Evolutionary conservation across 2,329 filamentous ascomycete species (phyloP), one percentile per base, ranked within the genome.

Genomic region (Pestalotiopsis sp.): DNA sequence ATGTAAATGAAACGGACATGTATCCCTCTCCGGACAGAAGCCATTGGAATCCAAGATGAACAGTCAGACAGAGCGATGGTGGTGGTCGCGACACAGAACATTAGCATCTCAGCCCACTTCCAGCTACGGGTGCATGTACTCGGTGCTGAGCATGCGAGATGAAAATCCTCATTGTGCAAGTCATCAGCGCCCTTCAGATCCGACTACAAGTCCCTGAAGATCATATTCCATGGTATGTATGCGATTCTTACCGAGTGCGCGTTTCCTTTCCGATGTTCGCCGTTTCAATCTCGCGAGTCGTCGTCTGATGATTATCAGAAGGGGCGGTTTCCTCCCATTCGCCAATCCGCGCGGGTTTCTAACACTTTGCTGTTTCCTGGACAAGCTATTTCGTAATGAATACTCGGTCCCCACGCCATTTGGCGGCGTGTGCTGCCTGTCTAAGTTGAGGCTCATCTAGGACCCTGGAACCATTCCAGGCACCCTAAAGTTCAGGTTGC

Each of bases 331-430:
- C 12, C 20, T 39, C 66, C 71, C 69, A 78, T 78, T 78, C 73
- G 76, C 68, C 67, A 68, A 27, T 25, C 20, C 68, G 70, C 63
- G 25, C 59, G 39, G 45, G 71, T 77, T 77, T 74, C 72, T 77
- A 78, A 78, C 73, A 71, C 69, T 74, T 76, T 77, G 69, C 67
- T 70, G 71, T 71, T 68, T 66, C 66, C 45, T 66, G 66, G 74
- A 76, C 73, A 78, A 77, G 76, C 73, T 72, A 78, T 78, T 77
- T 75, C 75, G 77, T 78, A 78, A 78, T 71, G 73, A 70, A 76
- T 76, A 74, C 69, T 74, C 27, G 6, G 31, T 59, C 31, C 39
- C 56, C 64, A 59, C 64, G 52, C 52, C 64, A 36, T 38, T n/a
- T 38, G n/a, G 64, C 25, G 64, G 64, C 49, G 23, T 38, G 52